Base-by-base conservation (phyloP, 1,284 basidiomycete genomes). In the Austroboletus novae-zelandiae region DNA sequence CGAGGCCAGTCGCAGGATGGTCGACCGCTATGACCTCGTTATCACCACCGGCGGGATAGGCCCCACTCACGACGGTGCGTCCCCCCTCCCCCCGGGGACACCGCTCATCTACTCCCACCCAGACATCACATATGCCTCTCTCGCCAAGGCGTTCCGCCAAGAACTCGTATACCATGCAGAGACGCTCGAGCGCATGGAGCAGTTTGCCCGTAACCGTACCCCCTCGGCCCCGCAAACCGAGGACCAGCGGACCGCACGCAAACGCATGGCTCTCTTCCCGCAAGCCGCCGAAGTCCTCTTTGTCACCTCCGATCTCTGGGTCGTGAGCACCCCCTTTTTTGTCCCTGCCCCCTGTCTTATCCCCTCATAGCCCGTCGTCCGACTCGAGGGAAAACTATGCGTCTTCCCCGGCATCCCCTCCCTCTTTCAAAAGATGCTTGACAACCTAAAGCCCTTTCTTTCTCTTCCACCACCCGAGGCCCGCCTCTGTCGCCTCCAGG, bases 361-460 rank as follows among this genome's bases (percentile, higher is more conserved):
- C 0, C 45, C 0, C 43, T 7, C 42, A 8, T 58, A 89, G 87
- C 93, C 93, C 18, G 89, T 95, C 1, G 83, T 94, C 1, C 78
- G 92, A 18, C 75, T 96, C 9, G 80, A 79, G 56, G 89, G 89
- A 15, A 94, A 90, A 72, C 75, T 96, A 4, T 95, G 90, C 69
- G 75, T 96, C 20, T 86, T 96, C 68, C 94, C 94, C 0, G 94
- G 93, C n/a, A 92, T 96, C 47, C 94, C 94, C 0, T 73, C 77
- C 1, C 75, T 96, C 18, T 96, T 94, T 71, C 84, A 91, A 61
- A 82, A 82, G 64, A 85, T 95, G 75, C 73, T 94, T 30, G 77
- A 84, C 47, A 81, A 77, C 15, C 71, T 95, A 27, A 81, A 79
- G 29, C 80, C 83, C 1, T 91, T 86, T 65, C 73, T 94, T 1